Percentiles rank a stretch among this genome's conserved stretches.
Conservation (phyloP, 768 basidiomycete genomes). For the Stropharia rugosoannulata region DNA sequence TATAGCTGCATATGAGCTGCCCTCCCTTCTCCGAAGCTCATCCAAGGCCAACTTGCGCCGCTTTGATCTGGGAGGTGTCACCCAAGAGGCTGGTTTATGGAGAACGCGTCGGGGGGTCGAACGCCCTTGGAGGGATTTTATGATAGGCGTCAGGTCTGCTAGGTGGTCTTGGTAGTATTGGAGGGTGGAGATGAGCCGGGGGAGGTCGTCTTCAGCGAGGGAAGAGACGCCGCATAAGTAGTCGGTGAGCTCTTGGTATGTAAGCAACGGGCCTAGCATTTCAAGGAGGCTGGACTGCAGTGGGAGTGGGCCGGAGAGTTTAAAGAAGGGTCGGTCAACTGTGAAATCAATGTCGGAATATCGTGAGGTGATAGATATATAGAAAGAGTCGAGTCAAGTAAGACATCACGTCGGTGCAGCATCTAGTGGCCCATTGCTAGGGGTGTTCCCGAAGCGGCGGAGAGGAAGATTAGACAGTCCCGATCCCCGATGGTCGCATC, state of each 20-base stretch:
- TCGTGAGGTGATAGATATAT: no score
- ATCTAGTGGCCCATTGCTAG: no score
- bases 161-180: conserved; percentile 2
- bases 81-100: background rate
- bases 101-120: background rate
- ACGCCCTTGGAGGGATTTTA: background rate
- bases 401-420: no score
- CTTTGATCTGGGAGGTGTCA: background rate
- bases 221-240: conserved; percentile 1
- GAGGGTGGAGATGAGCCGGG: conserved; percentile 4
- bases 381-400: no score
- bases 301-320: background rate
- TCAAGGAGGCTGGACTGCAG: background rate
- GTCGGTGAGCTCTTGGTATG: conserved; percentile 5
- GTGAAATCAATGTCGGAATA: no score
- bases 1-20: conserved; percentile 2
- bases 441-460: no score
- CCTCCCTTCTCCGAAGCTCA: conserved; percentile 5
- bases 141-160: background rate
- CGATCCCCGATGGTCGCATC: no score
- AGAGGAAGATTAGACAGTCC: no score
- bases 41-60: background rate
- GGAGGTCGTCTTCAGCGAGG: conserved; percentile 1
- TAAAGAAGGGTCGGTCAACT: background rate
- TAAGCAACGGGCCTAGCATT: background rate